phyloP scores from a whole-genome alignment of 2,329 filamentous ascomycete species.

The Colletotrichum incanum region DNA sequence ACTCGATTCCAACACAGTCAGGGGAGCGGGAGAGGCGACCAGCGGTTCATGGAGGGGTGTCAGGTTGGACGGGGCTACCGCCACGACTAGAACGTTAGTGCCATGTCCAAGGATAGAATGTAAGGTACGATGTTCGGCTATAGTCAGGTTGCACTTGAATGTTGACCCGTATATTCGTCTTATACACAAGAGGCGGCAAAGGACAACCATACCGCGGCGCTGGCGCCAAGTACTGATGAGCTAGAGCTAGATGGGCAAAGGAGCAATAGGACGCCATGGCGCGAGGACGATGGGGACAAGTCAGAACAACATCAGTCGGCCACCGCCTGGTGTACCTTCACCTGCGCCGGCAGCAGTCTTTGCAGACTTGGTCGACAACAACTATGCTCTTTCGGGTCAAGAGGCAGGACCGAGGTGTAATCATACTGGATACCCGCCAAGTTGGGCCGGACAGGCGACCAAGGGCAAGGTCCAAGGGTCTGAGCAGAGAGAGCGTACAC shows the following conservation, averaged over 20 bases:
- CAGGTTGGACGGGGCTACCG: constrained; percentile 30
- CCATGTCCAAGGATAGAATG: constrained; percentile 32
- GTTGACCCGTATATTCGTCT: background rate
- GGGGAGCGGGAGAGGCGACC: constrained; percentile 19
- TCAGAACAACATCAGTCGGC: constrained; percentile 8
- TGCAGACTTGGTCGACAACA: background rate
- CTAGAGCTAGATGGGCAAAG: constrained; percentile 16
- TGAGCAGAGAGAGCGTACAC: constrained; percentile 15
- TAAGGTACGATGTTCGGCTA: background rate
- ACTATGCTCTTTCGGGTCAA: constrained; percentile 23
- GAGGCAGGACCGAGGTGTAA: constrained; percentile 16
- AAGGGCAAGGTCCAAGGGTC: constrained; percentile 9
- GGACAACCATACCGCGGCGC: background rate
- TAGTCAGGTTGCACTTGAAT: constrained; percentile 2
- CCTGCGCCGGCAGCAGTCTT: constrained; percentile 15
- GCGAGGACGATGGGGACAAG: constrained; percentile 16
- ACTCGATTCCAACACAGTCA: constrained; percentile 4
- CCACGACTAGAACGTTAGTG: constrained; percentile 24
- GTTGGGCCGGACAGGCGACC: constrained; percentile 16
- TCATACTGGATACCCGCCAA: constrained; percentile 14
- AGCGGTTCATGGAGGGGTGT: constrained; percentile 27
- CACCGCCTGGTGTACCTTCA: constrained; percentile 4
- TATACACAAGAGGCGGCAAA: constrained; percentile 20
- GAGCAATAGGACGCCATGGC: constrained; percentile 17
- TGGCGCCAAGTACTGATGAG: constrained; percentile 5